A percentile compares a stretch with the other conserved stretches of the same genome.
Evolutionary conservation across 768 basidiomycete species (phyloP).

Genomic region (Rhizopogon vesiculosus): DNA sequence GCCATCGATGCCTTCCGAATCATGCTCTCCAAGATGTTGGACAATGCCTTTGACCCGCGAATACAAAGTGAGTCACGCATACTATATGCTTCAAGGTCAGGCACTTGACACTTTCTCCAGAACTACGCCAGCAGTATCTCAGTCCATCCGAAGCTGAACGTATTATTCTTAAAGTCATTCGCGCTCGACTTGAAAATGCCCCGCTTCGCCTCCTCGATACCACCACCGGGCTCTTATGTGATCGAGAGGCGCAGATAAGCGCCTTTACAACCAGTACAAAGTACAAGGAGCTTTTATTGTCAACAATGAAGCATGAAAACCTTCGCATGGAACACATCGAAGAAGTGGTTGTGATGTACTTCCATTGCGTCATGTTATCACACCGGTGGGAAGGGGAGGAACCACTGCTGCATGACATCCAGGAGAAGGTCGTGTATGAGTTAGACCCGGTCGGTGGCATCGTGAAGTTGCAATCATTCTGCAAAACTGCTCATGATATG

Average conservation of each 20-base stretch:
- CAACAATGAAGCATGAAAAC: neutral
- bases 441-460: neutral
- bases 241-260: neutral
- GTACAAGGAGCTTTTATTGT: neutral
- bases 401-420: neutral
- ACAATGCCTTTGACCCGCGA: neutral
- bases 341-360: neutral
- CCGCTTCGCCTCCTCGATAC: neutral
- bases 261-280: neutral
- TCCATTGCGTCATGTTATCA: constrained; percentile 1
- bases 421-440: neutral
- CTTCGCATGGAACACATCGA: neutral
- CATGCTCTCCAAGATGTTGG: neutral
- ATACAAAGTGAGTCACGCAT: neutral
- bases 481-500: neutral
- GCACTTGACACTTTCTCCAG: neutral
- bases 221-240: neutral
- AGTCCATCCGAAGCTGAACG: neutral
- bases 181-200: neutral
- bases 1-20: neutral
- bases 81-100: neutral
- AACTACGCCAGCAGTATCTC: neutral
- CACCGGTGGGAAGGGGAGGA: neutral
- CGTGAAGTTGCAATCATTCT: constrained; percentile 1
- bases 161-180: neutral